Evolutionary conservation across 345 rosid species (phyloP), one percentile per base, ranked within the genome.

Genomic region (Brassica juncea): DNA sequence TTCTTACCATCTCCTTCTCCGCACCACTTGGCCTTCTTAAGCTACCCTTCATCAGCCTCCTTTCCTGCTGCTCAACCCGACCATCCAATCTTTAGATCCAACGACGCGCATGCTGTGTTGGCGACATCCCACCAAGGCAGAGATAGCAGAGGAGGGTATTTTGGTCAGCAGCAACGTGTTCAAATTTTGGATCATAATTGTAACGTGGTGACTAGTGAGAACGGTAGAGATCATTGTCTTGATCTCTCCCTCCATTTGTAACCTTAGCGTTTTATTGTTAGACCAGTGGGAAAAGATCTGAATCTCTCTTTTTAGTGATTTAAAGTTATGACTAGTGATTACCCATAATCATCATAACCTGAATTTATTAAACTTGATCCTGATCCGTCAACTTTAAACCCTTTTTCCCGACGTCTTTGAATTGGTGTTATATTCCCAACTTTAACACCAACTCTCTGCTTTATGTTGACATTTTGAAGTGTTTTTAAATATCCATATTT

Each of bases 201-300:
- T 31, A 70, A 68, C n/a, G 28, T 32, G 49, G 82, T 59, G 4
- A 71, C 30, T 58, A 73, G 6, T 35, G 84, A 60, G 10, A 79
- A 72, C 32, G 76, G 75, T 27, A 81, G 82, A 61, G 90, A 89
- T 76, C 86, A 76, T 7, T 84, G 85, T 61, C 86, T 94, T 73
- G 98, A 94, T 83, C 82, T 94, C 30, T 88, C 98, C 47, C 97
- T 94, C 70, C 97, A 88, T 84, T 80, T 94, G 71, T 94, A 82
- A 92, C 16, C 16, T 49, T 68, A 61, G 30, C 3, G 6, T 32
- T 12, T 70, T 61, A 19, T 5, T 37, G 19, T 37, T 75, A 34
- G 54, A 25, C 6, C 65, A 11, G 32, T 60, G 34, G 15, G 15
- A 60, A 60, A 60, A 23, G 32, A 25, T 27, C 15, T 2, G 6